A percentile compares a stretch with the other conserved stretches of the same genome.
Conservation (phyloP, 73 alveolate species). For the Diophrys sp. region DNA sequence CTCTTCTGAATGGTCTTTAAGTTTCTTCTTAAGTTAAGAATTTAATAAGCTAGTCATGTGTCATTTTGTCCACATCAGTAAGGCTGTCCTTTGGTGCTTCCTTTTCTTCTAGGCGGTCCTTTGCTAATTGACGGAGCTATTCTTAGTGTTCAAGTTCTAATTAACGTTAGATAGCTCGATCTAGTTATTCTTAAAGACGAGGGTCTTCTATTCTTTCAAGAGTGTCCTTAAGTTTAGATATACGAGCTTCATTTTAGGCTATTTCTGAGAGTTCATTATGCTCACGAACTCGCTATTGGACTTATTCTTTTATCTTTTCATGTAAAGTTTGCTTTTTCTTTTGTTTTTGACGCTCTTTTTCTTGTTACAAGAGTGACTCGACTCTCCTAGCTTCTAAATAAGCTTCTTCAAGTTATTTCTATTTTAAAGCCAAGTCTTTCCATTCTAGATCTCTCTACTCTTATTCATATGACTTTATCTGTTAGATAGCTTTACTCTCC, state of each 20-base stretch:
- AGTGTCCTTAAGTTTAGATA: neutral
- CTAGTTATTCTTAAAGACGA: neutral
- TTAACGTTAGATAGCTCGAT: neutral
- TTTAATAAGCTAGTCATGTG: neutral
- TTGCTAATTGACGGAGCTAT: neutral
- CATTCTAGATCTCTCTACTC: no score
- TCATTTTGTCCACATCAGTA: neutral
- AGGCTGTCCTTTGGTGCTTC: neutral
- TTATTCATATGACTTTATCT: no score
- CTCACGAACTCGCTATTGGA: neutral
- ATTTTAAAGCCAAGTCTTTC: neutral
- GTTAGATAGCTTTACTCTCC: no score
- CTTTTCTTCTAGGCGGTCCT: neutral
- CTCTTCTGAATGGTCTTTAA: neutral
- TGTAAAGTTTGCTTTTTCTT: neutral
- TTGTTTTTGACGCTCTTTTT: neutral
- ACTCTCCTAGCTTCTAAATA: neutral
- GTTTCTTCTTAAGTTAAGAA: neutral
- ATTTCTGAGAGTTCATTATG: neutral
- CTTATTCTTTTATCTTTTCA: neutral
- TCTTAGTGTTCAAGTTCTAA: neutral
- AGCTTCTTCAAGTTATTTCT: neutral
- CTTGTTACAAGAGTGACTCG: neutral
- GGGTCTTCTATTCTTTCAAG: conserved; percentile 1
- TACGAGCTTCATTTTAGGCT: neutral